Evolutionary conservation across 345 rosid species (phyloP).

Genomic region (Crucihimalaya himalaica): DNA sequence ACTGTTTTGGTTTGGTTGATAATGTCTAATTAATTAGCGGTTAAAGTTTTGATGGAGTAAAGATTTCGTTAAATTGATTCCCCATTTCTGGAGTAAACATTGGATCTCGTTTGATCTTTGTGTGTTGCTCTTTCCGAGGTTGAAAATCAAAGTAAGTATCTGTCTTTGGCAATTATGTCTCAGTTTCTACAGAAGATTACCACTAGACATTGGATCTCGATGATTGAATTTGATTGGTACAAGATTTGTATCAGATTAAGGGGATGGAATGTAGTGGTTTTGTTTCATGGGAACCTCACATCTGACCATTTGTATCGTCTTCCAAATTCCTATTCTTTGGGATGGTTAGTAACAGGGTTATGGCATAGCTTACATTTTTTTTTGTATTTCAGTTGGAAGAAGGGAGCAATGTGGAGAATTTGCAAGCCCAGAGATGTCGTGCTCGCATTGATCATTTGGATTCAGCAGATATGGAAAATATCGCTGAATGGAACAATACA

Average conservation of each 20-base stretch:
- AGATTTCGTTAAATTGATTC: slow-evolving; percentile 4
- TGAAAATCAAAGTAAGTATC: neutral
- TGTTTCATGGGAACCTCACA: neutral
- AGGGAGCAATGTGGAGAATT: slow-evolving; percentile 68
- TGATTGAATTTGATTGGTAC: too few species aligned
- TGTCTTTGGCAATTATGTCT: neutral
- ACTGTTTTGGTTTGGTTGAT: too few species aligned
- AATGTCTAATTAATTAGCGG: neutral
- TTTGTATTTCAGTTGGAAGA: slow-evolving; percentile 71
- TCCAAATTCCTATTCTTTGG: neutral
- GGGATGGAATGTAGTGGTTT: slow-evolving; percentile 1
- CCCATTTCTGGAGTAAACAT: slow-evolving; percentile 15
- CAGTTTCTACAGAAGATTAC: neutral
- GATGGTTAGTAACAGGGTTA: neutral
- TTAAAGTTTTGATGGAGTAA: neutral
- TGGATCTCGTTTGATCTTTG: slow-evolving; percentile 25
- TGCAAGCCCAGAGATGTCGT: slow-evolving; percentile 88
- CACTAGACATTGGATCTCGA: slow-evolving; percentile 11
- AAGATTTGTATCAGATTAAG: slow-evolving; percentile 19
- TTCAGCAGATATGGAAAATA: slow-evolving; percentile 67
- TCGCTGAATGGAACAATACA: slow-evolving; percentile 72
- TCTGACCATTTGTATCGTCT: neutral
- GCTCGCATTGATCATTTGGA: slow-evolving; percentile 90
- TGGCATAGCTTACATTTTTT: neutral
- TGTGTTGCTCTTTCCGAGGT: neutral